Base-by-base conservation (phyloP, 2,329 filamentous ascomycete species). In the Basipetospora chlamydospora region DNA sequence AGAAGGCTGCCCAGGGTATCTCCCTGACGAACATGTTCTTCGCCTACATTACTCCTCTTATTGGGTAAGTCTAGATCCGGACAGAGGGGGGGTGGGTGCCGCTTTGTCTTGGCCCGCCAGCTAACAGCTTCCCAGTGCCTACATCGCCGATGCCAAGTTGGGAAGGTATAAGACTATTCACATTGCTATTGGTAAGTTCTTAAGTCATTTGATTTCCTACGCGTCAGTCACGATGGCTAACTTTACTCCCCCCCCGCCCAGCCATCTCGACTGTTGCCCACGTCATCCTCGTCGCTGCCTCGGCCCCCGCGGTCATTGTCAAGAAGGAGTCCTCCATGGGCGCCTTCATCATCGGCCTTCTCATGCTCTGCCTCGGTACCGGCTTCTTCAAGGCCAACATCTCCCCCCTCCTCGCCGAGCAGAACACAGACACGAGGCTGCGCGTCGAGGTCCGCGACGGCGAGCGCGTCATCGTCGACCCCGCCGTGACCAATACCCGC, bases 301-400 rank as follows among this genome's bases (percentile, higher is more conserved):
- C 79, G 12, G 58, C 80, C 2, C 80, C 80, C 0, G 48, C 52
- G 3, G 72, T 80, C 33, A 76, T 85, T 32, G 57, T 69, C 30
- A 57, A 70, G 43, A 57, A 59, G 25, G 65, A 74, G 12, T 60
- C 64, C 10, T 63, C 77, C 0, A 70, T 83, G 31, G 77, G 62
- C 2, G 74, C 70, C 35, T 80, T 84, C 47, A 67, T 85, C 49
- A 70, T 85, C 50, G 79, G 78, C n/a, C 58, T 67, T 22, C 48
- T 67, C 23, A 49, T 50, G 17, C 60, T 69, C 26, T 64, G 64
- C 44, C 54, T 83, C 21, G 81, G 81, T 29, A 83, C 80, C 1
- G 81, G 81, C 42, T 79, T 82, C 48, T 85, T 87, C 70, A 88
- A 87, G 63, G 72, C 77, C 43, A 87, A 87, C 49, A 80, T 87